Evolutionary conservation across 768 basidiomycete genomes (phyloP).

Genomic region (Panaeolus papilionaceus): DNA sequence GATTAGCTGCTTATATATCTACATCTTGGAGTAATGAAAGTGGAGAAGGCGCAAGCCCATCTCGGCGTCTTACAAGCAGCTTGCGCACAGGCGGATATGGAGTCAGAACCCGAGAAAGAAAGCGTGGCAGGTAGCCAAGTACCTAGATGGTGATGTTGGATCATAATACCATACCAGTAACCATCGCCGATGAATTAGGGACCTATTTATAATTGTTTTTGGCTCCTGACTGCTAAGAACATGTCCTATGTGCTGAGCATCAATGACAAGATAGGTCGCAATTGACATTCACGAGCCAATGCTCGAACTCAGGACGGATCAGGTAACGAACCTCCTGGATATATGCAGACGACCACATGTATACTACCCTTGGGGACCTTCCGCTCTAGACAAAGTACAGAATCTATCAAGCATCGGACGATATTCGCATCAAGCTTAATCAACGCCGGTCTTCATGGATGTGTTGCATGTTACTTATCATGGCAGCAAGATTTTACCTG

Average conservation of each 20-base stretch:
- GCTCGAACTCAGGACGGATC: neutral
- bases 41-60: neutral
- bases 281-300: neutral
- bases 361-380: neutral
- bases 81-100: conserved; percentile 11
- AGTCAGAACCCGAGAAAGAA: conserved; percentile 1
- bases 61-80: neutral
- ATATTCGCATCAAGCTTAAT: conserved; percentile 8
- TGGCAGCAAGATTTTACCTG: neutral
- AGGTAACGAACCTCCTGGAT: neutral
- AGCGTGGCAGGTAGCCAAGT: neutral
- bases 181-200: conserved; percentile 8
- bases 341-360: neutral
- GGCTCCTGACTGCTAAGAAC: conserved; percentile 1
- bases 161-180: neutral
- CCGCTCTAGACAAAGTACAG: conserved; percentile 6
- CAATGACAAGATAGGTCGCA: neutral
- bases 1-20: neutral
- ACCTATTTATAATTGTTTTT: conserved; percentile 2
- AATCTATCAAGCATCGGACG: conserved; percentile 12
- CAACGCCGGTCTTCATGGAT: neutral
- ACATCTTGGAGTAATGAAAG: neutral
- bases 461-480: neutral
- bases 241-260: neutral
- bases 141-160: neutral